Percentiles rank a stretch among this genome's conserved stretches.
Conservation (phyloP, 2,329 filamentous ascomycete genomes). For the Diaporthe citrichinensis region DNA sequence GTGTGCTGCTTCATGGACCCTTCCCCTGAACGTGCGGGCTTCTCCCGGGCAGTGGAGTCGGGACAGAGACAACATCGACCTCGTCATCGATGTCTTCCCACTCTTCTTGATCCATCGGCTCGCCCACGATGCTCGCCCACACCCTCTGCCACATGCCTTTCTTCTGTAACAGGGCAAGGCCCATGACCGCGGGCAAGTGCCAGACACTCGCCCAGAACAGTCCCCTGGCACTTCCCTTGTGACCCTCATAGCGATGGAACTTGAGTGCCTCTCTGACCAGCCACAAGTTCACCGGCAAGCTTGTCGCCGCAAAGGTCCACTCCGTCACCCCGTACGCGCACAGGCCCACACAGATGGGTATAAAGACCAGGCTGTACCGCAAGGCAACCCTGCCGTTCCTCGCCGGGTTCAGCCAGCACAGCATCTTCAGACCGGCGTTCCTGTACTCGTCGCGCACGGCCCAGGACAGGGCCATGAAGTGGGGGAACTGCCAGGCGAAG, state of each 20-base stretch:
- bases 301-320: conserved; percentile 86
- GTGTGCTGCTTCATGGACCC: not conserved
- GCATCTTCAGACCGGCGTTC: conserved; percentile 76
- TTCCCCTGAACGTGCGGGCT: not conserved
- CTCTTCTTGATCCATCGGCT: conserved; percentile 68
- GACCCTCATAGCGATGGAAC: conserved; percentile 85
- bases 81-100: conserved; percentile 72
- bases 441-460: conserved; percentile 91
- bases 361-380: conserved; percentile 86
- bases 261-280: conserved; percentile 82
- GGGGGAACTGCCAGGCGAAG: conserved; percentile 97
- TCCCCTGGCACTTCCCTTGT: conserved; percentile 83
- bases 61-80: conserved; percentile 54
- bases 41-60: conserved; percentile 37
- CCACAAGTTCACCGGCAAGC: conserved; percentile 88
- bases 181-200: conserved; percentile 92
- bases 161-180: conserved; percentile 92
- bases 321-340: conserved; percentile 87
- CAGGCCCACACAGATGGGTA: conserved; percentile 86
- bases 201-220: conserved; percentile 98
- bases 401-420: conserved; percentile 88
- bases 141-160: conserved; percentile 90
- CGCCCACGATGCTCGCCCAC: conserved; percentile 77
- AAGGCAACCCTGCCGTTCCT: conserved; percentile 90
- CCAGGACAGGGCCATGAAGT: conserved; percentile 96